A percentile compares a stretch with the other conserved stretches of the same genome.
phyloP scores from a whole-genome alignment of 305 asterid species.

The Fraxinus sp. region DNA sequence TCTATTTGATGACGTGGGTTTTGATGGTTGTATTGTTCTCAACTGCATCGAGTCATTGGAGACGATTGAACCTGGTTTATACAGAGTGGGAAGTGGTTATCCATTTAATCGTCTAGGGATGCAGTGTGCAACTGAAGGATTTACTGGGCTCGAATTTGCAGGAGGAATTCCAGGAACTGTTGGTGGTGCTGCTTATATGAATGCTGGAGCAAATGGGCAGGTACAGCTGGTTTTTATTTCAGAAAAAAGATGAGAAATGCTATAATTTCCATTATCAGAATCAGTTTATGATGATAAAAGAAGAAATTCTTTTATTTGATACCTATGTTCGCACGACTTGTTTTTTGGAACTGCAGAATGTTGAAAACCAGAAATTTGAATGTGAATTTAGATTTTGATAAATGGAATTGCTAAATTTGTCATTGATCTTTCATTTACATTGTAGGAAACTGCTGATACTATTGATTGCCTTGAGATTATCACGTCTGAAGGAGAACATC shows the following conservation, averaged over 20 bases:
- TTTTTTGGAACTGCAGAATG: not conserved
- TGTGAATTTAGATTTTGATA: not conserved
- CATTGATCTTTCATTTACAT: slow-evolving; percentile 3
- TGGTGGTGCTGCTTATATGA: slow-evolving; percentile 50
- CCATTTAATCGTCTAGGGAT: slow-evolving; percentile 40
- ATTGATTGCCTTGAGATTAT: slow-evolving; percentile 38
- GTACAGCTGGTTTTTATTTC: slow-evolving; percentile 10
- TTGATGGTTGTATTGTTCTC: slow-evolving; percentile 44
- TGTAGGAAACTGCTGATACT: slow-evolving; percentile 38
- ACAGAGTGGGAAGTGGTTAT: slow-evolving; percentile 47
- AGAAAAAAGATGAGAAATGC: not conserved
- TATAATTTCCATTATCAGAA: not conserved
- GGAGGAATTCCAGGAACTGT: slow-evolving; percentile 46
- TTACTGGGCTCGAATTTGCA: slow-evolving; percentile 47
- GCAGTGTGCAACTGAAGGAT: slow-evolving; percentile 34
- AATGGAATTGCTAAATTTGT: not conserved
- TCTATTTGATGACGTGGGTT: slow-evolving; percentile 45
- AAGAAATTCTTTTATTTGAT: too few species aligned
- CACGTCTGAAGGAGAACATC: slow-evolving; percentile 30
- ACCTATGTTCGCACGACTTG: too few species aligned
- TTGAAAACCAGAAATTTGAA: not conserved
- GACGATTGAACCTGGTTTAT: slow-evolving; percentile 35
- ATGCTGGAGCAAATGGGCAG: slow-evolving; percentile 52
- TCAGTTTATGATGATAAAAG: too few species aligned
- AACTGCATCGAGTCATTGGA: slow-evolving; percentile 41